phyloP scores from a whole-genome alignment of 2,329 filamentous ascomycete genomes.

The Fusarium temperatum region DNA sequence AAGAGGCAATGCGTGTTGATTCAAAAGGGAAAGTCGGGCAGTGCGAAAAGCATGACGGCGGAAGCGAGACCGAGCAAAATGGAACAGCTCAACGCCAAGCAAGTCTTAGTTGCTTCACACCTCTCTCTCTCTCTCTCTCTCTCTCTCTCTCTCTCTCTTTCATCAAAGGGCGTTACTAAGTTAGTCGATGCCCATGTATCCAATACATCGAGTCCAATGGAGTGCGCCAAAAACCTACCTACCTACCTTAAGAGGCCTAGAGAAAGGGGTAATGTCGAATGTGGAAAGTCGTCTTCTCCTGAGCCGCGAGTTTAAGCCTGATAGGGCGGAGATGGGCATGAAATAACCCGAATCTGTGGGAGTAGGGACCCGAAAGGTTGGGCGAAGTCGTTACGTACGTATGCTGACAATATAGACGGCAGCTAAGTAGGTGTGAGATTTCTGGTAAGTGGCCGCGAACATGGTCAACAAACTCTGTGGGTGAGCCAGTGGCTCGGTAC shows the following conservation, averaged over 20 bases:
- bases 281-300: neutral
- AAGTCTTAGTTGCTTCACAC: slow-evolving; percentile 23
- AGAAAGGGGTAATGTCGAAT: slow-evolving; percentile 21
- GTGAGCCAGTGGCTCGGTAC: slow-evolving; percentile 33
- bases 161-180: slow-evolving; percentile 16
- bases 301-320: slow-evolving; percentile 22
- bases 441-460: slow-evolving; percentile 11
- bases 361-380: slow-evolving; percentile 21
- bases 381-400: slow-evolving; percentile 2
- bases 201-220: slow-evolving; percentile 19
- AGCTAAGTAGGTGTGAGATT: slow-evolving; percentile 16
- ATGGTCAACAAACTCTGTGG: slow-evolving; percentile 32
- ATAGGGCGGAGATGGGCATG: slow-evolving; percentile 15
- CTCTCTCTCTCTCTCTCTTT: too few species aligned
- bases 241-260: slow-evolving; percentile 12
- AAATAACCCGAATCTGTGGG: slow-evolving; percentile 16
- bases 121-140: neutral
- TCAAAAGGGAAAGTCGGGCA: slow-evolving; percentile 13
- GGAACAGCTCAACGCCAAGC: slow-evolving; percentile 24
- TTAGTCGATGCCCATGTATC: slow-evolving; percentile 28
- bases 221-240: neutral
- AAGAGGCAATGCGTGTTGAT: slow-evolving; percentile 21
- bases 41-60: slow-evolving; percentile 8
- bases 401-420: slow-evolving; percentile 6
- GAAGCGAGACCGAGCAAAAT: neutral